Evolutionary conservation across 164 flowering plant genomes (phyloP), one percentile per base, ranked within the genome.

Genomic region (Vitis rotundifolia): DNA sequence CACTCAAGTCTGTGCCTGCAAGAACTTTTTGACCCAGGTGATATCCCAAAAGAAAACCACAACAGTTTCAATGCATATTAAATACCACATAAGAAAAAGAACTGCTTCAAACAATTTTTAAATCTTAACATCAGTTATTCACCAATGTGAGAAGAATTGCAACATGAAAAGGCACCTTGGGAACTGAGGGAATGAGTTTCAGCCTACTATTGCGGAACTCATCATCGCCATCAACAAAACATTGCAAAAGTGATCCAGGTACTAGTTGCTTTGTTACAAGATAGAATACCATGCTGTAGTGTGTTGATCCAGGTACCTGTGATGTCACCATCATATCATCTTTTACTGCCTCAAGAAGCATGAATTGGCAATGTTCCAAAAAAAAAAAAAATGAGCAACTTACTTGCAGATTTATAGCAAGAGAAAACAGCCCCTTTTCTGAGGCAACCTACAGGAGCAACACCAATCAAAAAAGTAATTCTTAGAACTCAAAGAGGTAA

Each of bases 261-360:
- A 77, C 79, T 70, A 96, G 75, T 67, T 86, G 82, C 72, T 81
- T 87, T 10, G 82, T 81, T 53, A 96, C 97, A 82, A 92, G 93
- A 78, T 96, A 93, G 78, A 96, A 93, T 53, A 96, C 95, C 99
- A 96, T 93, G 78, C 99, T 96, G 85, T 96, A 93, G 75, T 91
- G 93, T 61, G 91, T 91, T 75, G 99, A 90, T 57, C 89, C 99
- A 71, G 99, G 99, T 56, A 96, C 98, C 99, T 96, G 80, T 22
- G 71, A 37, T 2, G 60, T 58, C 14, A 37, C 7, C 44, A 37
- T 37, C 26, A 37, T 37, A 37, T 76, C 22, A 59, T 71, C 61
- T 31, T 44, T 37, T 56, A 61, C 5, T 68, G 44, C 26, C 70
- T 70, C 61, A 58, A 56, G 48, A 53, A 59, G 18, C 53, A 56